Percentiles rank a stretch among this genome's conserved stretches.
phyloP scores from a whole-genome alignment of 2,329 filamentous ascomycete genomes.

The Sordariomycetes sp. region DNA sequence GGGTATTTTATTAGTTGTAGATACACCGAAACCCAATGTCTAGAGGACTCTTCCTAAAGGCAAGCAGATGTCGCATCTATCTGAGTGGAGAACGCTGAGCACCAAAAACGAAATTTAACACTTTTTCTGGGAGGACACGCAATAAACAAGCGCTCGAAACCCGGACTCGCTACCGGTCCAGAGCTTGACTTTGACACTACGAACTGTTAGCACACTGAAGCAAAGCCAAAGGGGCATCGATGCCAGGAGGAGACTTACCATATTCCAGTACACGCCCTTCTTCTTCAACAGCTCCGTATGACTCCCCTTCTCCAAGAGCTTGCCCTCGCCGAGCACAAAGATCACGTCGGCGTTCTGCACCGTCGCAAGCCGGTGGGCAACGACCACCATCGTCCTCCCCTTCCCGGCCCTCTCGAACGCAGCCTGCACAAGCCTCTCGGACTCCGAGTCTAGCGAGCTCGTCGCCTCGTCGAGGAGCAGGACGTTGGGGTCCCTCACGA shows the following conservation, averaged over 20 bases:
- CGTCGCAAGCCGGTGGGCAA: conserved; percentile 68
- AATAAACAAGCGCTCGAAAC: no score
- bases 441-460: conserved; percentile 54
- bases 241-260: conserved; percentile 29
- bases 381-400: conserved; percentile 58
- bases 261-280: conserved; percentile 45
- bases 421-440: conserved; percentile 50
- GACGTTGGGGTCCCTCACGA: conserved; percentile 54
- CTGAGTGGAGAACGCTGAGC: neutral
- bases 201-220: conserved; percentile 3
- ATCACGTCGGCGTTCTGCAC: conserved; percentile 74
- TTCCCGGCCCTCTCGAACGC: conserved; percentile 55
- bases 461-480: conserved; percentile 66
- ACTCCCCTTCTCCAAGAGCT: conserved; percentile 41
- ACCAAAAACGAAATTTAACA: neutral
- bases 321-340: conserved; percentile 62
- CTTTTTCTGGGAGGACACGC: neutral
- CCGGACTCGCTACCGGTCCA: conserved; percentile 40
- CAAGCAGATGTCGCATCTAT: neutral
- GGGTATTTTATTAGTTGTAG: neutral
- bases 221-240: neutral
- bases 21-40: no score
- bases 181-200: conserved; percentile 48
- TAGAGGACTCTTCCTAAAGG: no score
- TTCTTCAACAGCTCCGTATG: conserved; percentile 39